phyloP scores from a whole-genome alignment of 768 basidiomycete species.

The Leucocoprinus birnbaumii region DNA sequence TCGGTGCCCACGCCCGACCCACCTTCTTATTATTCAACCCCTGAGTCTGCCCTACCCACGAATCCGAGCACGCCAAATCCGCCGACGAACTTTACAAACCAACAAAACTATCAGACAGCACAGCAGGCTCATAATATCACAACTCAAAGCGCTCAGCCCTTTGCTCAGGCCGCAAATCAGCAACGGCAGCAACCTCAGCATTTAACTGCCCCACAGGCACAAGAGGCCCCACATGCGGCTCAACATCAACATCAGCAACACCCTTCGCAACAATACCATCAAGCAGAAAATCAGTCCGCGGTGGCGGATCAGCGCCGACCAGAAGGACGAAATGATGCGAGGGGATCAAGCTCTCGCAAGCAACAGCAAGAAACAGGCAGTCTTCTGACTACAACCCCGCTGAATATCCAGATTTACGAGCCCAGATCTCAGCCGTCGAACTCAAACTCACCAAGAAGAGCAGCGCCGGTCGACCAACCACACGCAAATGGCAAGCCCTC shows the following conservation, averaged over 20 bases:
- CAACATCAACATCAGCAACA: not conserved
- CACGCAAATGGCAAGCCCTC: not conserved
- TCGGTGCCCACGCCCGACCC: constrained; percentile 20
- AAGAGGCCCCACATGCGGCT: not conserved
- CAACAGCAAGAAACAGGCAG: not conserved
- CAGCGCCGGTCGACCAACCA: not conserved
- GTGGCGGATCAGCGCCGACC: not conserved
- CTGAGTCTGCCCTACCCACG: constrained; percentile 24
- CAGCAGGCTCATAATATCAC: not conserved
- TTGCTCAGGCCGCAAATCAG: not conserved
- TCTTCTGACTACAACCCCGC: not conserved
- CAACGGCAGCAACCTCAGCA: constrained; percentile 7
- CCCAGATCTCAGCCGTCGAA: not conserved
- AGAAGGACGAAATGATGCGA: not conserved
- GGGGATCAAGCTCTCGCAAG: not conserved
- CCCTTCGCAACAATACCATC: constrained; percentile 11
- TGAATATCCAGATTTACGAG: constrained; percentile 7
- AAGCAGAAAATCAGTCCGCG: constrained; percentile 8
- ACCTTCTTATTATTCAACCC: constrained; percentile 18
- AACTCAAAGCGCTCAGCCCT: not conserved
- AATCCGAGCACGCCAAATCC: constrained; percentile 27
- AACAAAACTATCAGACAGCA: not conserved
- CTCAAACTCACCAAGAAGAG: not conserved
- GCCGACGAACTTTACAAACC: constrained; percentile 8
- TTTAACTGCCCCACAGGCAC: not conserved